Conservation (phyloP, 495 filamentous ascomycete genomes). For the Lasiosphaeris hirsuta region DNA sequence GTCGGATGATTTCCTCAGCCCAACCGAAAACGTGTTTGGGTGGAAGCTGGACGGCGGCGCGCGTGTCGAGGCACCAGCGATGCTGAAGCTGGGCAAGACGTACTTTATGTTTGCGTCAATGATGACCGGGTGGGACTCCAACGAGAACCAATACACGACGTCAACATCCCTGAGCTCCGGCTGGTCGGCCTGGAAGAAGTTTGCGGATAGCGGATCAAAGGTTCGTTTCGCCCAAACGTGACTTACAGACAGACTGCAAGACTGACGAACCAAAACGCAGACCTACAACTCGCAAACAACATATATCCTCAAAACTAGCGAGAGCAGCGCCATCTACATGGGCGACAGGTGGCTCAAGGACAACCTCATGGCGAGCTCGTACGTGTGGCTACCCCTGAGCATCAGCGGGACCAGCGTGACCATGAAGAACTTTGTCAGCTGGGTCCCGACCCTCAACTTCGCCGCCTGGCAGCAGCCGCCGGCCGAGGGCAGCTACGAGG, state of each 20-base stretch:
- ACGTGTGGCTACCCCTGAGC: slow-evolving; percentile 63
- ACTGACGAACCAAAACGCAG: slow-evolving; percentile 19
- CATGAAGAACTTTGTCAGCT: slow-evolving; percentile 52
- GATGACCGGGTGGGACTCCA: slow-evolving; percentile 50
- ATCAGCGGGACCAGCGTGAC: slow-evolving; percentile 53
- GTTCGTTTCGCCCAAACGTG: not conserved
- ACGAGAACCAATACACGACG: slow-evolving; percentile 56
- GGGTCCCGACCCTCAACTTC: slow-evolving; percentile 45
- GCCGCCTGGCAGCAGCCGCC: slow-evolving; percentile 42
- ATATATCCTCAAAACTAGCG: slow-evolving; percentile 45
- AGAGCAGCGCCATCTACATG: slow-evolving; percentile 55
- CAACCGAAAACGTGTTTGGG: slow-evolving; percentile 20
- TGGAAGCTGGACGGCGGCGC: slow-evolving; percentile 24
- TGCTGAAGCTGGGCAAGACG: slow-evolving; percentile 33
- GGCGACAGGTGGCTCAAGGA: slow-evolving; percentile 61
- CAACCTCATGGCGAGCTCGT: slow-evolving; percentile 59
- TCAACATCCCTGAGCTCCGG: slow-evolving; percentile 35
- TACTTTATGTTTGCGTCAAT: slow-evolving; percentile 43
- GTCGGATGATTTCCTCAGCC: slow-evolving; percentile 45
- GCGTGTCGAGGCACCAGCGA: slow-evolving; percentile 43
- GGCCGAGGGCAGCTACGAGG: slow-evolving; percentile 49
- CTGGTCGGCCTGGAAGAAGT: slow-evolving; percentile 60
- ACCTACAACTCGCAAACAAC: slow-evolving; percentile 55
- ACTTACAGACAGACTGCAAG: not conserved
- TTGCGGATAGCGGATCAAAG: slow-evolving; percentile 51